Conservation (phyloP, 2,329 filamentous ascomycete genomes). For the Polytolypa hystricis region DNA sequence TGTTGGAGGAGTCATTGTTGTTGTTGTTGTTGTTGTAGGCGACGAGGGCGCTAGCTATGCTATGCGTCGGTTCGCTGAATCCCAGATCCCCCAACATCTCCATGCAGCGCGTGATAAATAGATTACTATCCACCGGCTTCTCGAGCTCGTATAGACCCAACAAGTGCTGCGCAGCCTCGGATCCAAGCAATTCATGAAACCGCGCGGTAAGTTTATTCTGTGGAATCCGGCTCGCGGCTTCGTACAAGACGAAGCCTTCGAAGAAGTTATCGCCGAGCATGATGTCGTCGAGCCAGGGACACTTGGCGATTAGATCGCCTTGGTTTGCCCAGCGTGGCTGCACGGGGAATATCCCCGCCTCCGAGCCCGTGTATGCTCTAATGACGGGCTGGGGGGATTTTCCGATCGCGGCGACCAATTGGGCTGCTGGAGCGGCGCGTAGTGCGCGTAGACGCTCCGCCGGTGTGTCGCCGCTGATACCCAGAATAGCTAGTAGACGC, state of each 20-base stretch:
- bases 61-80: slow-evolving; percentile 11
- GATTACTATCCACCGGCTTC: slow-evolving; percentile 8
- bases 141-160: slow-evolving; percentile 12
- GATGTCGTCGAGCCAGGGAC: slow-evolving; percentile 9
- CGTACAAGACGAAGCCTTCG: slow-evolving; percentile 12
- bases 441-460: slow-evolving; percentile 32
- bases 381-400: neutral
- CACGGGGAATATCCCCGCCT: neutral
- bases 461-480: slow-evolving; percentile 25
- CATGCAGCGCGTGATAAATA: slow-evolving; percentile 13
- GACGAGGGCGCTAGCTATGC: slow-evolving; percentile 9
- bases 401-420: neutral
- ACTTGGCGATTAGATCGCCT: neutral
- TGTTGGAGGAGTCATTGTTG: neutral
- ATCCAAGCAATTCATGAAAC: slow-evolving; percentile 6
- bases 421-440: neutral
- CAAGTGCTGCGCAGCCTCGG: slow-evolving; percentile 4
- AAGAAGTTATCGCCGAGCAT: slow-evolving; percentile 15
- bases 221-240: slow-evolving; percentile 4
- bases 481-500: slow-evolving; percentile 29
- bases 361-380: neutral
- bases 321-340: neutral
- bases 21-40: no score
- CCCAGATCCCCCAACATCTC: slow-evolving; percentile 13
- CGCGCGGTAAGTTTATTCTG: slow-evolving; percentile 5